Percentiles rank a stretch among this genome's conserved stretches.
phyloP scores from a whole-genome alignment of 441 rosid genomes.

The Theobroma grandiflorum region DNA sequence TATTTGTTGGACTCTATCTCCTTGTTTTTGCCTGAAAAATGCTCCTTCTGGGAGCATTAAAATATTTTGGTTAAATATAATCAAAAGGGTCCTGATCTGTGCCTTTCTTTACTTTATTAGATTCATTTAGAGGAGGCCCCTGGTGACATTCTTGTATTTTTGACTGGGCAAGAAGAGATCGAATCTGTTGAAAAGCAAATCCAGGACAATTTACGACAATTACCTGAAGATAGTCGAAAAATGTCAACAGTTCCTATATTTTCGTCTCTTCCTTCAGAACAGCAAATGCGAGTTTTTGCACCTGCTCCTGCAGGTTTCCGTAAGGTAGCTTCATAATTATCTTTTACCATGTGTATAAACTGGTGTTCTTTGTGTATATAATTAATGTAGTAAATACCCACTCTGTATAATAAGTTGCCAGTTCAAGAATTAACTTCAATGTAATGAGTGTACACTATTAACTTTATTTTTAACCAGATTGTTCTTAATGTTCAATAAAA shows the following conservation, averaged over 20 bases:
- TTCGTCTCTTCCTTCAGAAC: constrained; percentile 94
- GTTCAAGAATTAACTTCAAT: background rate
- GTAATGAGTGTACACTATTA: background rate
- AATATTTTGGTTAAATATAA: constrained; percentile 3
- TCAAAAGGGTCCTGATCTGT: background rate
- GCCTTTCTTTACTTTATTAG: constrained; percentile 44
- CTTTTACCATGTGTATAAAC: constrained; percentile 12
- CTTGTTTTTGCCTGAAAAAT: background rate
- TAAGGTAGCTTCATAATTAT: constrained; percentile 54
- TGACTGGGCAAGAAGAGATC: constrained; percentile 97
- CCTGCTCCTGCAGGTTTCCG: constrained; percentile 78
- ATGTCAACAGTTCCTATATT: constrained; percentile 70
- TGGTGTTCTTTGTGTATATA: background rate
- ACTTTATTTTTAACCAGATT: constrained; percentile 4
- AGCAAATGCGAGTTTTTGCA: constrained; percentile 82
- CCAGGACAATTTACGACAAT: constrained; percentile 61
- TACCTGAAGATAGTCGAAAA: constrained; percentile 73
- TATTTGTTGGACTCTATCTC: constrained; percentile 21
- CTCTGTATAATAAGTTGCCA: background rate
- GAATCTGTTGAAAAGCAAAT: constrained; percentile 82
- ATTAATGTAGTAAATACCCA: background rate
- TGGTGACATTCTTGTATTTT: constrained; percentile 92
- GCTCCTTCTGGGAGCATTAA: background rate
- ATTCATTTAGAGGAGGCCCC: constrained; percentile 80
- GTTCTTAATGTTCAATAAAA: background rate